Evolutionary conservation across 345 rosid species (phyloP).

Genomic region (Erucastrum elatum): DNA sequence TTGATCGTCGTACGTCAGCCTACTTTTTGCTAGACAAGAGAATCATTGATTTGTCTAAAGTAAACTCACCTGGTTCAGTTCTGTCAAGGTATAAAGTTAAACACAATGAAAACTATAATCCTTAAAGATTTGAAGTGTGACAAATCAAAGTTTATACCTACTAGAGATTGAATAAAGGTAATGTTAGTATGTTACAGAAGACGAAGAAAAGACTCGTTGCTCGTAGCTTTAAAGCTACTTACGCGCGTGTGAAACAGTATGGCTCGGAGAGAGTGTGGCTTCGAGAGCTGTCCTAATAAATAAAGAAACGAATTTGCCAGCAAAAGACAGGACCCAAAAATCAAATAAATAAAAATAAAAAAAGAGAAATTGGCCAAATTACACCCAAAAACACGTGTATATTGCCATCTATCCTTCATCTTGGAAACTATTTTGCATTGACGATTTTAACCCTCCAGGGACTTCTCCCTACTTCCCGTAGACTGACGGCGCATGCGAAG

Average conservation of each 20-base stretch:
- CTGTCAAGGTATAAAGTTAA: not conserved
- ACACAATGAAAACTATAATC: not conserved
- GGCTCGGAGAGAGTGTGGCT: not conserved
- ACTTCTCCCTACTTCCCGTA: too few species aligned
- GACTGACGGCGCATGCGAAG: too few species aligned
- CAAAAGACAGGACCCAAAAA: constrained; percentile 36
- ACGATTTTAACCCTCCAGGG: too few species aligned
- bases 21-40: too few species aligned
- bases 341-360: not conserved
- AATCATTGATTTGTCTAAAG: not conserved
- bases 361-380: not conserved
- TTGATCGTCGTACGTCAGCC: too few species aligned
- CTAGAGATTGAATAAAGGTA: not conserved
- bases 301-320: constrained; percentile 40
- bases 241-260: constrained; percentile 7
- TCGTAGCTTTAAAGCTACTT: too few species aligned
- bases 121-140: not conserved
- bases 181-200: not conserved
- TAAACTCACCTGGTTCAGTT: not conserved
- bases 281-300: constrained; percentile 29
- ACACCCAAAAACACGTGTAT: too few species aligned
- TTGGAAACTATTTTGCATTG: too few species aligned
- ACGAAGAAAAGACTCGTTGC: not conserved
- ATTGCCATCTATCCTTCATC: too few species aligned
- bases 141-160: too few species aligned